These are phyloP conservation scores for Kluyveromyces marxianus DNA, from an alignment of 1,139 yeast genomes.

Conservation along the genomic window DNA sequence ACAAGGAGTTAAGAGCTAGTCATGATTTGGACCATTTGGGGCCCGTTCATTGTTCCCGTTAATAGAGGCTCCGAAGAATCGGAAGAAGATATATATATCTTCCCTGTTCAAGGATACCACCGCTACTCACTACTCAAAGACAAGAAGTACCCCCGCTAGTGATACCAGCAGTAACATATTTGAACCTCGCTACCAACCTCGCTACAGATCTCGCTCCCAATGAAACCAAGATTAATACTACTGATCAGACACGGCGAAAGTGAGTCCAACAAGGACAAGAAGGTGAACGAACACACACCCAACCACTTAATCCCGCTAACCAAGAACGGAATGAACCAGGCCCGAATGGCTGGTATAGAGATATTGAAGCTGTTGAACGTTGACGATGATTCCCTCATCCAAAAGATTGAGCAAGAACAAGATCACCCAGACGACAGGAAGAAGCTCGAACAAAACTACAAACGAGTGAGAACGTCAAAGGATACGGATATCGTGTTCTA, in stretches of 20 bases:
- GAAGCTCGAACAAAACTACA: constrained; percentile 13
- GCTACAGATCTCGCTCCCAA: not conserved
- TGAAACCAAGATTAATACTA: constrained; percentile 47
- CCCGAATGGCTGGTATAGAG: constrained; percentile 57
- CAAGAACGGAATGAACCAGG: constrained; percentile 58
- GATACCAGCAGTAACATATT: too few relatives aligned
- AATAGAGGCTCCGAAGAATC: too few relatives aligned
- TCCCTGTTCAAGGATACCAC: too few relatives aligned
- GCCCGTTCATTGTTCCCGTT: too few relatives aligned
- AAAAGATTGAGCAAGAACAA: constrained; percentile 17
- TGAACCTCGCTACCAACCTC: too few relatives aligned
- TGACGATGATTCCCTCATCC: constrained; percentile 35
- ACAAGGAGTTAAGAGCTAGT: too few relatives aligned
- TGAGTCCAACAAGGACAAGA: constrained; percentile 78
- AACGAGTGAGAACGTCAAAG: constrained; percentile 9
- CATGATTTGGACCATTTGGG: too few relatives aligned
- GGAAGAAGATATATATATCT: too few relatives aligned
- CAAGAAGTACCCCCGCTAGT: too few relatives aligned
- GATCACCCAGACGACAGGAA: constrained; percentile 9
- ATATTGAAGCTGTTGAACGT: constrained; percentile 46
- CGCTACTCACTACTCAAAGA: too few relatives aligned
- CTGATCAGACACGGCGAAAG: constrained; percentile 87
- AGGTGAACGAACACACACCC: constrained; percentile 66
- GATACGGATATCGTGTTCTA: constrained; percentile 43
- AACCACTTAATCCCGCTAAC: constrained; percentile 76